These are phyloP conservation scores for Tuctoria greenei DNA, from an alignment of 176 grass and related monocot genomes.

Conservation along the genomic window DNA sequence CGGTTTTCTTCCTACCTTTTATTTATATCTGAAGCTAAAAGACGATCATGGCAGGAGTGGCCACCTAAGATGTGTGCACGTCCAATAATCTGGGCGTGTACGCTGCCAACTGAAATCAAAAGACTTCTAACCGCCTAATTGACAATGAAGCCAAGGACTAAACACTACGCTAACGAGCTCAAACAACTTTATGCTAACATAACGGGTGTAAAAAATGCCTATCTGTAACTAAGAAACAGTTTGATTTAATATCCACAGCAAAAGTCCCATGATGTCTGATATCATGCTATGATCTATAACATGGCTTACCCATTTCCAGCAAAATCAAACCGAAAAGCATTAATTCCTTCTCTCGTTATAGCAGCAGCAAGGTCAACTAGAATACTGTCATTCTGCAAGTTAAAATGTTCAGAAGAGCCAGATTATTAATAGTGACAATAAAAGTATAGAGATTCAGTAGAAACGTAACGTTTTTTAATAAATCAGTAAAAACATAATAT, in stretches of 20 bases:
- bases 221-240: neutral
- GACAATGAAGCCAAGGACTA: neutral
- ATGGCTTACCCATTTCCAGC: slow-evolving; percentile 83
- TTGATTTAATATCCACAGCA: neutral
- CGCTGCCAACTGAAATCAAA: neutral
- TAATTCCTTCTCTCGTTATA: slow-evolving; percentile 51
- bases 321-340: slow-evolving; percentile 89
- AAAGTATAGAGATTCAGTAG: neutral
- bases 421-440: neutral
- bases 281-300: neutral
- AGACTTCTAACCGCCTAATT: neutral
- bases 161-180: neutral
- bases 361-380: slow-evolving; percentile 60
- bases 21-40: neutral
- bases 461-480: neutral
- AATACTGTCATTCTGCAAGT: slow-evolving; percentile 74
- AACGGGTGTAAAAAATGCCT: neutral
- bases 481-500: neutral
- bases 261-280: neutral
- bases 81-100: neutral
- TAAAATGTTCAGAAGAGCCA: slow-evolving; percentile 19
- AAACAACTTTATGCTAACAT: neutral
- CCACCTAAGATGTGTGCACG: no score
- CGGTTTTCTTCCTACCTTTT: neutral
- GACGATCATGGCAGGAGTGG: neutral